These are phyloP conservation scores for Boletellus emodensis DNA, from an alignment of 768 basidiomycete species.

Conservation along the genomic window DNA sequence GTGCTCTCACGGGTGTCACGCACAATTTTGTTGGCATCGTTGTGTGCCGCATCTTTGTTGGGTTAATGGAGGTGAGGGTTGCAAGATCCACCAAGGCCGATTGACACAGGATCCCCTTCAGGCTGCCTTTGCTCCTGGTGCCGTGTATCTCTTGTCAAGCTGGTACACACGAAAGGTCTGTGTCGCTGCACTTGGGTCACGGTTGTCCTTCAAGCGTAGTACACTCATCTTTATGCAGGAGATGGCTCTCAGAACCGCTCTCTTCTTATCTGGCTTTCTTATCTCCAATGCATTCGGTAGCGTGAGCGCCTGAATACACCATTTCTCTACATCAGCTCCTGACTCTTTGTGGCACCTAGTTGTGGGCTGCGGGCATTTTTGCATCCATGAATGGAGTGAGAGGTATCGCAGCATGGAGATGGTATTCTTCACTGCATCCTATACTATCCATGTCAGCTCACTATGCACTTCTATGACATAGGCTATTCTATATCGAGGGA, in stretches of 20 bases:
- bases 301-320: slow-evolving; percentile 34
- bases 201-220: neutral
- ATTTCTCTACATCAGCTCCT: neutral
- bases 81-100: neutral
- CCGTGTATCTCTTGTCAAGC: slow-evolving; percentile 34
- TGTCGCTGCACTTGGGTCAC: no score
- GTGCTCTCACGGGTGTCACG: slow-evolving; percentile 58
- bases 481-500: slow-evolving; percentile 75
- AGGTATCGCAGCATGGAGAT: slow-evolving; percentile 70
- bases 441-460: neutral
- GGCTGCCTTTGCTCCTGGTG: slow-evolving; percentile 64
- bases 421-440: slow-evolving; percentile 31
- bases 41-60: slow-evolving; percentile 56
- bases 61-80: slow-evolving; percentile 49
- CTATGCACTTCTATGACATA: no score
- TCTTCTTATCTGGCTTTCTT: slow-evolving; percentile 55
- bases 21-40: slow-evolving; percentile 54
- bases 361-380: slow-evolving; percentile 72
- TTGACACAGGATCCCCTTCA: slow-evolving; percentile 10
- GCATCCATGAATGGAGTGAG: slow-evolving; percentile 61
- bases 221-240: slow-evolving; percentile 37
- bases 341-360: slow-evolving; percentile 27
- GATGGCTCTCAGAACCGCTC: slow-evolving; percentile 57
- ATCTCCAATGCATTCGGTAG: slow-evolving; percentile 65
- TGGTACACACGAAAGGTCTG: slow-evolving; percentile 23